These are phyloP conservation scores for Gilbertella persicaria DNA, from an alignment of 371 early-diverging fungal species.

Conservation along the genomic window DNA sequence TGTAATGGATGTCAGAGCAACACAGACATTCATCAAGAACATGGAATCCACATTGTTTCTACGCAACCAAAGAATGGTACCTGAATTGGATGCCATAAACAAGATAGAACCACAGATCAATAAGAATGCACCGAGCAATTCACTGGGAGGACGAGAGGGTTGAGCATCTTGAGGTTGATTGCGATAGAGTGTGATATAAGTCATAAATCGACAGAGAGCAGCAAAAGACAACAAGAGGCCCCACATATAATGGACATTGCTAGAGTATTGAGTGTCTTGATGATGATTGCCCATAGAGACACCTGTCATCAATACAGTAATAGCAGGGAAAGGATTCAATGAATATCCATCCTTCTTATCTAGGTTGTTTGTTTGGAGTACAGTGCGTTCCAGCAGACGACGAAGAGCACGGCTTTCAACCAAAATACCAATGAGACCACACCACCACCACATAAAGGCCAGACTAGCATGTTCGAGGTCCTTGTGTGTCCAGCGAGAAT, in stretches of 20 bases:
- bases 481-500: constrained; percentile 59
- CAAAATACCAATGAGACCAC: constrained; percentile 59
- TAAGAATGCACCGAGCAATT: constrained; percentile 44
- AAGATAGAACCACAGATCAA: constrained; percentile 48
- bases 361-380: constrained; percentile 16
- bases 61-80: constrained; percentile 45
- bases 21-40: constrained; percentile 54
- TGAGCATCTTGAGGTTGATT: constrained; percentile 24
- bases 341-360: constrained; percentile 10
- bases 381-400: constrained; percentile 31
- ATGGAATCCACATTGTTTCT: constrained; percentile 47
- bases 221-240: constrained; percentile 55
- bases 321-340: constrained; percentile 58
- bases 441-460: constrained; percentile 69
- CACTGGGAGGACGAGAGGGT: constrained; percentile 47
- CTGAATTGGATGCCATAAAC: constrained; percentile 56
- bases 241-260: constrained; percentile 61
- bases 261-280: constrained; percentile 58
- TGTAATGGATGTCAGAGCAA: constrained; percentile 44
- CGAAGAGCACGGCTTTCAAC: constrained; percentile 55
- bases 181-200: constrained; percentile 39
- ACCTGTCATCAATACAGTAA: constrained; percentile 63
- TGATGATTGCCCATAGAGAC: constrained; percentile 67
- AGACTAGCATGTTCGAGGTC: constrained; percentile 67
- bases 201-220: constrained; percentile 55